These are phyloP conservation scores for Coccinonectria pachysandricola DNA, from an alignment of 2,329 filamentous ascomycete genomes.

Conservation along the genomic window DNA sequence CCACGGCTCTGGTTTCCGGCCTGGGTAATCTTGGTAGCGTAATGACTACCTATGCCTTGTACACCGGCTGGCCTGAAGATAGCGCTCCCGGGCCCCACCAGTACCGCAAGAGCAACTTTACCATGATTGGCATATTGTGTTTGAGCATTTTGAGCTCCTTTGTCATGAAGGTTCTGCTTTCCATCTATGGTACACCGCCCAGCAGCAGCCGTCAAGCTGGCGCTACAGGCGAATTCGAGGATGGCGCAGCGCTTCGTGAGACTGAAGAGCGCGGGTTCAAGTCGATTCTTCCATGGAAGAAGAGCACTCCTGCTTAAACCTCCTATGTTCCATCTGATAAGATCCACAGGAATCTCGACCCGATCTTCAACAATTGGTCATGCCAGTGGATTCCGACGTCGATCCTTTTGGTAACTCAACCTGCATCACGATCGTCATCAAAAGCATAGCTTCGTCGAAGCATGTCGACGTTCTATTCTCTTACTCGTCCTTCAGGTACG, in stretches of 20 bases:
- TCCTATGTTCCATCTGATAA: constrained; percentile 2
- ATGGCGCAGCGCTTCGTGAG: constrained; percentile 52
- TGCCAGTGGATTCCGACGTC: no score
- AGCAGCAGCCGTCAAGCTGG: constrained; percentile 35
- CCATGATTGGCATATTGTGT: constrained; percentile 78
- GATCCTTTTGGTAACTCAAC: constrained; percentile 27
- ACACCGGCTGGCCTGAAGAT: constrained; percentile 77
- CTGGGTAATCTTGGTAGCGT: constrained; percentile 81
- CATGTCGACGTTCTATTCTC: constrained; percentile 10
- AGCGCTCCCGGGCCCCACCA: constrained; percentile 55
- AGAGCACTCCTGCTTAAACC: constrained; percentile 16
- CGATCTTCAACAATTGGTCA: constrained; percentile 22
- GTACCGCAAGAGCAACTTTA: constrained; percentile 74
- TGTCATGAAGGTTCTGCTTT: constrained; percentile 58
- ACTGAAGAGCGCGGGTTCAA: constrained; percentile 47
- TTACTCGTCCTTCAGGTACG: constrained; percentile 1
- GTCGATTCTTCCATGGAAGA: constrained; percentile 28
- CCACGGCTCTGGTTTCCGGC: constrained; percentile 75
- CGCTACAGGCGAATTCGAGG: constrained; percentile 37
- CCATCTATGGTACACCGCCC: constrained; percentile 42
- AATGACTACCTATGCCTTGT: constrained; percentile 79
- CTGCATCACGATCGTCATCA: constrained; percentile 18
- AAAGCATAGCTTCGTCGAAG: constrained; percentile 2
- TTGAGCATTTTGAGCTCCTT: constrained; percentile 65
- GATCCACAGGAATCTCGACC: constrained; percentile 4